Percentiles rank a stretch among this genome's conserved stretches.
Evolutionary conservation across 257 asterid species (phyloP).

Genomic region (Jaltomata sinuosa): DNA sequence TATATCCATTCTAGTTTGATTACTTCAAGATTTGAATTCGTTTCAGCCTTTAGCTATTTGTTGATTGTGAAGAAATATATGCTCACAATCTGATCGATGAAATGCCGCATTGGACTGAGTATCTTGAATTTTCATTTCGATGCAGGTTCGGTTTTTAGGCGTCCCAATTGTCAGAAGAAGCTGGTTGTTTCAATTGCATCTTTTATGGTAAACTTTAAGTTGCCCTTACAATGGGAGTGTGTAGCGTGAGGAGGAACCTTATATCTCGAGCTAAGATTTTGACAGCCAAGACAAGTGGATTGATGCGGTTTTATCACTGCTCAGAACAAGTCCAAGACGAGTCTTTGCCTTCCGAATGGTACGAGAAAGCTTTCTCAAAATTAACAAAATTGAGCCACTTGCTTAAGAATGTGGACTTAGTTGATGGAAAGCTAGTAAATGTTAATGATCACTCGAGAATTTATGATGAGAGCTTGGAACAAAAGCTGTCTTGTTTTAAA

Average conservation of each 20-base stretch:
- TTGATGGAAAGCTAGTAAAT: slow-evolving; percentile 60
- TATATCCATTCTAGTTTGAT: neutral
- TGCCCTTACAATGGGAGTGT: slow-evolving; percentile 24
- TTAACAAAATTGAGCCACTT: slow-evolving; percentile 36
- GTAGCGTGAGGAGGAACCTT: neutral
- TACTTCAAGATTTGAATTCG: neutral
- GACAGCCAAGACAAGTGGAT: neutral
- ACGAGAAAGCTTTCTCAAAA: slow-evolving; percentile 15
- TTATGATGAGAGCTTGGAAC: slow-evolving; percentile 35
- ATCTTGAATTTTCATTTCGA: neutral
- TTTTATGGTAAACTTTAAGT: neutral
- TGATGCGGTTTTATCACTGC: slow-evolving; percentile 16
- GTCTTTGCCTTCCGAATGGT: slow-evolving; percentile 53
- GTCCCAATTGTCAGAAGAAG: neutral
- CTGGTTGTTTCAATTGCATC: neutral
- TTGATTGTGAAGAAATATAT: too few species aligned
- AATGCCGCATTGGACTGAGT: neutral
- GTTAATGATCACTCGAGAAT: slow-evolving; percentile 40
- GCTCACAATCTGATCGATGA: neutral
- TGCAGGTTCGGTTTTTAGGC: neutral
- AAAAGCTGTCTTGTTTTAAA: slow-evolving; percentile 50
- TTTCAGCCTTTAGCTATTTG: too few species aligned
- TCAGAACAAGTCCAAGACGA: slow-evolving; percentile 21
- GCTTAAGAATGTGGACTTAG: slow-evolving; percentile 54
- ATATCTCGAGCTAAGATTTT: slow-evolving; percentile 14